Conservation (phyloP, 345 rosid species). For the Litchi chinensis region DNA sequence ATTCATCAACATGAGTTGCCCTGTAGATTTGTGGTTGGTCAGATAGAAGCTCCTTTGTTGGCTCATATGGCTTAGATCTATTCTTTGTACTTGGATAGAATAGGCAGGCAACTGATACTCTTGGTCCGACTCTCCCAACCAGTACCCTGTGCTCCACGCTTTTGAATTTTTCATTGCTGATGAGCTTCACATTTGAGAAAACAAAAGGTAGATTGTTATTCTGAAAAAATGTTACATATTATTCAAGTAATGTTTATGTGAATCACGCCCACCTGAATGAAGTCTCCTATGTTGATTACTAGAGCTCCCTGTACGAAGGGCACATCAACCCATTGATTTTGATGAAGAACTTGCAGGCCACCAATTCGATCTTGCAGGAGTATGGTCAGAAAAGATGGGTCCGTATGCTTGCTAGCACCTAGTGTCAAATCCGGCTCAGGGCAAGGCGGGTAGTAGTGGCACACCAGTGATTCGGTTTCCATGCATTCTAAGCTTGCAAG, state of each 20-base stretch:
- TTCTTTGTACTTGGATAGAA: conserved; percentile 43
- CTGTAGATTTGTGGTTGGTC: conserved; percentile 39
- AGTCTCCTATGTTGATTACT: conserved; percentile 49
- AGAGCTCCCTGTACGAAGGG: conserved; percentile 40
- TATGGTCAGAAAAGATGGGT: conserved; percentile 48
- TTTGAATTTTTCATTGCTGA: conserved; percentile 37
- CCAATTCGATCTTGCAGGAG: conserved; percentile 49
- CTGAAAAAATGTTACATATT: neutral
- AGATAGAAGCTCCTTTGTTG: conserved; percentile 44
- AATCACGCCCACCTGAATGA: conserved; percentile 42
- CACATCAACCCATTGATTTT: conserved; percentile 49
- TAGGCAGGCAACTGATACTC: conserved; percentile 42
- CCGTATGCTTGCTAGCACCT: conserved; percentile 49
- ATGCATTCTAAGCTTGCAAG: conserved; percentile 44
- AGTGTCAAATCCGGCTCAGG: conserved; percentile 54
- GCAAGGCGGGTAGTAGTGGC: conserved; percentile 57
- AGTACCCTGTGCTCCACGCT: conserved; percentile 48
- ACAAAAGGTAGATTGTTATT: neutral
- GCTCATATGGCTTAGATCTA: conserved; percentile 32
- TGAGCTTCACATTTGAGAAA: conserved; percentile 17
- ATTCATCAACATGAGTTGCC: conserved; percentile 38
- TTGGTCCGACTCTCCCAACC: conserved; percentile 20
- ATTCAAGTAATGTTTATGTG: neutral
- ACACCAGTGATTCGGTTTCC: conserved; percentile 44
- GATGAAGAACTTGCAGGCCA: conserved; percentile 53